phyloP scores from a whole-genome alignment of 345 rosid genomes.

The Citrus maxima region DNA sequence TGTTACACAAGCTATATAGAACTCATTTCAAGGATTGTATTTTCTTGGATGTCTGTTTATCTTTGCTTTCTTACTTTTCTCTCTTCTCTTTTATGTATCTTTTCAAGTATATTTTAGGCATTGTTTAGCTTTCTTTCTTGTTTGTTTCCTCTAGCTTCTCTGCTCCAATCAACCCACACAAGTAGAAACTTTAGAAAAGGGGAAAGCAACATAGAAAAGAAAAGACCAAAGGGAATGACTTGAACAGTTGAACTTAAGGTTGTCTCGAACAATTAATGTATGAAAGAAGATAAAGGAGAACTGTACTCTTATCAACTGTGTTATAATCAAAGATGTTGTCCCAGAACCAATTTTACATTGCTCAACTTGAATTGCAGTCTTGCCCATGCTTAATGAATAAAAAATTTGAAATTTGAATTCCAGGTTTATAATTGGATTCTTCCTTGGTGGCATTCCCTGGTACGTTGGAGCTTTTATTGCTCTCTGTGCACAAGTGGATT shows the following conservation, averaged over 20 bases:
- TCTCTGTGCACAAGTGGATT: slow-evolving; percentile 50
- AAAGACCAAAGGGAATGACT: too few relatives aligned
- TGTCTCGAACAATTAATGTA: background rate
- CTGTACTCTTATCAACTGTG: background rate
- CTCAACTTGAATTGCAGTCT: background rate
- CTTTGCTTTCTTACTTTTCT: background rate
- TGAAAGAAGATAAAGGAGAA: background rate
- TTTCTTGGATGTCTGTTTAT: background rate
- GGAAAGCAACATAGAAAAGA: too few relatives aligned
- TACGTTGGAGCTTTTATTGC: slow-evolving; percentile 64
- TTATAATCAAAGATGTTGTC: background rate
- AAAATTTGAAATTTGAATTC: slow-evolving; percentile 14
- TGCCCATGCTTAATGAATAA: background rate
- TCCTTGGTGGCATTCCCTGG: slow-evolving; percentile 89
- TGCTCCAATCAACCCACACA: background rate
- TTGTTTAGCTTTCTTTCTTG: background rate
- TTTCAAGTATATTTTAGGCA: background rate
- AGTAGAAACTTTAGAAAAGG: too few relatives aligned
- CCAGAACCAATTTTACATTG: background rate
- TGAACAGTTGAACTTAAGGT: background rate
- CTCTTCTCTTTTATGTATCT: background rate
- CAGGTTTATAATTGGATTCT: slow-evolving; percentile 78
- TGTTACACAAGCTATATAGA: background rate
- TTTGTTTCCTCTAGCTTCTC: background rate
- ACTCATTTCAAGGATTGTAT: background rate